Evolutionary conservation across 2,329 filamentous ascomycete genomes (phyloP).

Genomic region (Botrytis hyacinthi): DNA sequence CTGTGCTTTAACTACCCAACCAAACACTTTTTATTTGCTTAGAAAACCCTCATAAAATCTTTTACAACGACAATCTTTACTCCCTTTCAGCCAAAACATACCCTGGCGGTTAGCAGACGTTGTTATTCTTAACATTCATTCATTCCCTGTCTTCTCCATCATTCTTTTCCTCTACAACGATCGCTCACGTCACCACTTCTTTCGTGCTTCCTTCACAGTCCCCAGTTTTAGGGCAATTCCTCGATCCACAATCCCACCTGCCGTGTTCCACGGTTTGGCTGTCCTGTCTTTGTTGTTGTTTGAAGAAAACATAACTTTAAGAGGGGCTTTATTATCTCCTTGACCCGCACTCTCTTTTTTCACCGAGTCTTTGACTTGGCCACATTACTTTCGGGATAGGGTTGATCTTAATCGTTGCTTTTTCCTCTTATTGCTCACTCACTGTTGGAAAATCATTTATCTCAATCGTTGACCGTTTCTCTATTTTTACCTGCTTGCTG

Average conservation of each 20-base stretch:
- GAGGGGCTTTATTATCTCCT: slow-evolving; percentile 6
- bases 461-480: slow-evolving; percentile 14
- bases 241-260: slow-evolving; percentile 15
- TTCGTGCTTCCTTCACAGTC: slow-evolving; percentile 2
- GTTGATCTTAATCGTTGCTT: slow-evolving; percentile 6
- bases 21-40: not conserved
- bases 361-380: slow-evolving; percentile 12
- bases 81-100: slow-evolving; percentile 2
- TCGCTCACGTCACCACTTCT: slow-evolving; percentile 18
- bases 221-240: slow-evolving; percentile 16
- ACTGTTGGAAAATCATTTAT: not conserved
- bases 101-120: not conserved
- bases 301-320: slow-evolving; percentile 11
- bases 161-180: not conserved
- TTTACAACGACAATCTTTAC: not conserved
- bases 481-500: slow-evolving; percentile 13
- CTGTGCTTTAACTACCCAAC: not conserved
- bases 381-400: slow-evolving; percentile 9
- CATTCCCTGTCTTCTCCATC: not conserved
- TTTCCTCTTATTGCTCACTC: slow-evolving; percentile 1
- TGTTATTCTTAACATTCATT: not conserved
- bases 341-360: slow-evolving; percentile 16
- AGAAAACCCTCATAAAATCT: not conserved
- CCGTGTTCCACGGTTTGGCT: slow-evolving; percentile 10
- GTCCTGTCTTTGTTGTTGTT: slow-evolving; percentile 6